Evolutionary conservation across 176 grass and related monocot genomes (phyloP).

Genomic region (Ampelocalamus luodianensis): DNA sequence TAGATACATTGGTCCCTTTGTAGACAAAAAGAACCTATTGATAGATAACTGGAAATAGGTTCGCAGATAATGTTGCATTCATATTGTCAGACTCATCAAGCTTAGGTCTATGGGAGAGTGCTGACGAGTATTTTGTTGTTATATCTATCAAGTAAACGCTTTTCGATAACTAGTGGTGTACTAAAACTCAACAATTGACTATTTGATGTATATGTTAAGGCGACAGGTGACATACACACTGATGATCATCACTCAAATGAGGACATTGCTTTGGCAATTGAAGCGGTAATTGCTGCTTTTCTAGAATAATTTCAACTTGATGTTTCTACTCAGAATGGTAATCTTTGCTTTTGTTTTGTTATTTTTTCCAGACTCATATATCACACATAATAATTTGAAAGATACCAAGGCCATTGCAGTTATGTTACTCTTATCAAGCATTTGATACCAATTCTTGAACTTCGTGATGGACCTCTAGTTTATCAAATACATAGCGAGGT

Average conservation of each 20-base stretch:
- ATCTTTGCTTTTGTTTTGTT: background rate
- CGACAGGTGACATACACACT: conserved; percentile 88
- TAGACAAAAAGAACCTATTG: conserved; percentile 13
- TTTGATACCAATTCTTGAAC: conserved; percentile 97
- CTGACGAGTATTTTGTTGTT: background rate
- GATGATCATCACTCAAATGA: conserved; percentile 99
- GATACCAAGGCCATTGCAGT: background rate
- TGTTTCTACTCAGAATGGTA: background rate
- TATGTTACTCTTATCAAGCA: conserved; percentile 57
- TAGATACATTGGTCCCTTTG: background rate
- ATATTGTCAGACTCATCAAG: conserved; percentile 1
- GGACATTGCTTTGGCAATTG: conserved; percentile 96
- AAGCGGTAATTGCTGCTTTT: conserved; percentile 67
- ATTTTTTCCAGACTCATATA: conserved; percentile 7
- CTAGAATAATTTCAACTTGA: background rate
- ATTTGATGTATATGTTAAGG: conserved; percentile 84
- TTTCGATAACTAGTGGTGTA: background rate
- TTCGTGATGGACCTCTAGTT: conserved; percentile 82
- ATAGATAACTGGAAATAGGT: background rate
- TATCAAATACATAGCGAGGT: conserved; percentile 97
- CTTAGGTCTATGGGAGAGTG: background rate
- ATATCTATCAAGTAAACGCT: background rate
- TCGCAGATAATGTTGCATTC: background rate
- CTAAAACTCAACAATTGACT: conserved; percentile 43
- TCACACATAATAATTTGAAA: background rate